Conservation (phyloP, 768 basidiomycete genomes). For the Leccinum boreale region DNA sequence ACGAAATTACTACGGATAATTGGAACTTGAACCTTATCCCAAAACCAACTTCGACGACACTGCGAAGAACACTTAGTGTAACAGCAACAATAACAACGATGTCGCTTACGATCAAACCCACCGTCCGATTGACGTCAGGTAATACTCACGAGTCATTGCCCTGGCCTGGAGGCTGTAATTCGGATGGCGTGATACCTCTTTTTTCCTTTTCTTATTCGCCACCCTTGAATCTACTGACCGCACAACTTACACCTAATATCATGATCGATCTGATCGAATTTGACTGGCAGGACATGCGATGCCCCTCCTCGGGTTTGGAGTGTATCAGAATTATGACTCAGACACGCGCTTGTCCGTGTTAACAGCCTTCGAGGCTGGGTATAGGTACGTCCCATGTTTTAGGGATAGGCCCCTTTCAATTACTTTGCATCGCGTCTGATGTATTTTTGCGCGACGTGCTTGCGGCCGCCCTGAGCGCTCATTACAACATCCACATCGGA, state of each 20-base stretch:
- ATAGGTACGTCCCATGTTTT: constrained; percentile 38
- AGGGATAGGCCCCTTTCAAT: neutral
- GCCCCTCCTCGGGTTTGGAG: constrained; percentile 68
- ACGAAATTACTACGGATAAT: too few species aligned
- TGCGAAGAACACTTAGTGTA: too few species aligned
- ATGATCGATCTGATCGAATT: constrained; percentile 4
- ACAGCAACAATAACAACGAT: constrained; percentile 6
- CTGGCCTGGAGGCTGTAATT: neutral
- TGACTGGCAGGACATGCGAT: constrained; percentile 46
- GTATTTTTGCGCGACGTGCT: neutral
- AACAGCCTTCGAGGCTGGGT: constrained; percentile 65
- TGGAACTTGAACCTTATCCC: too few species aligned
- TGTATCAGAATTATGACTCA: constrained; percentile 56
- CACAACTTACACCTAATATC: neutral
- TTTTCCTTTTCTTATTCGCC: neutral
- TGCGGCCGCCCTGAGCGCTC: constrained; percentile 27
- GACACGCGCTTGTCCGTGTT: constrained; percentile 51
- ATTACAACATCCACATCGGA: neutral
- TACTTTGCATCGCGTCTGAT: neutral
- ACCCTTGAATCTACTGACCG: neutral
- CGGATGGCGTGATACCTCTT: neutral
- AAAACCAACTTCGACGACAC: too few species aligned
- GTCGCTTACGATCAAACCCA: constrained; percentile 31
- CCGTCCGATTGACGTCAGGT: constrained; percentile 36
- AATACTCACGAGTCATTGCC: neutral